Conservation (phyloP, 2,329 filamentous ascomycete species). For the Exophiala xenobiotica region DNA sequence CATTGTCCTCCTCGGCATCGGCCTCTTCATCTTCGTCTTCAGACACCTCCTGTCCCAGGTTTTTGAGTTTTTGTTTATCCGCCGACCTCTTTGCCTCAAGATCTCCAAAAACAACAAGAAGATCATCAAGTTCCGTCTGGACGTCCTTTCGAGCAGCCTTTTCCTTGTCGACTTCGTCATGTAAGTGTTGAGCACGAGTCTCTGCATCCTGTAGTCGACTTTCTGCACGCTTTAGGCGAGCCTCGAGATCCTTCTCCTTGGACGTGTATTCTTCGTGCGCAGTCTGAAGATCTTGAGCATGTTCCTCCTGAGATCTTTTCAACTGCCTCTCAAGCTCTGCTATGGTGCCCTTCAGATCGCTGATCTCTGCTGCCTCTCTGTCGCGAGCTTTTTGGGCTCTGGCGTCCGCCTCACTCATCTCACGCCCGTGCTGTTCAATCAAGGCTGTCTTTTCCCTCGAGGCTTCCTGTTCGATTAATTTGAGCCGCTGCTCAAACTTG, state of each 20-base stretch:
- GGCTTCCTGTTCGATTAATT: constrained; percentile 31
- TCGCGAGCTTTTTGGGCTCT: constrained; percentile 40
- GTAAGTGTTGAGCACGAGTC: constrained; percentile 12
- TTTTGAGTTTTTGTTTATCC: constrained; percentile 67
- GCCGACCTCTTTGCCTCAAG: constrained; percentile 72
- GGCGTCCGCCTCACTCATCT: constrained; percentile 38
- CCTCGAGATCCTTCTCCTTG: constrained; percentile 48
- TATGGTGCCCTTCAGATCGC: constrained; percentile 62
- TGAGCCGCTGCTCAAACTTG: constrained; percentile 50
- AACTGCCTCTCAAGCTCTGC: constrained; percentile 55
- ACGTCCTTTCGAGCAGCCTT: constrained; percentile 59
- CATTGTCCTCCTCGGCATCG: constrained; percentile 18
- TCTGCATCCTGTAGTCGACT: constrained; percentile 40
- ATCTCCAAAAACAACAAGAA: constrained; percentile 78
- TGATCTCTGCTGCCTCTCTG: constrained; percentile 59
- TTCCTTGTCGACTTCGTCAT: constrained; percentile 50
- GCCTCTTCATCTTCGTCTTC: constrained; percentile 68
- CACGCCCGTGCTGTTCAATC: constrained; percentile 23
- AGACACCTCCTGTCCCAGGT: constrained; percentile 68
- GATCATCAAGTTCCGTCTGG: constrained; percentile 75
- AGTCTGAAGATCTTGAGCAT: constrained; percentile 59
- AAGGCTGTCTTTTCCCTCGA: constrained; percentile 17
- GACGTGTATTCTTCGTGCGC: constrained; percentile 52
- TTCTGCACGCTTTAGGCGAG: constrained; percentile 48
- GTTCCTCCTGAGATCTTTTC: constrained; percentile 58